Base-by-base conservation (phyloP, 2,329 filamentous ascomycete genomes). In the Ascochyta rabiei region DNA sequence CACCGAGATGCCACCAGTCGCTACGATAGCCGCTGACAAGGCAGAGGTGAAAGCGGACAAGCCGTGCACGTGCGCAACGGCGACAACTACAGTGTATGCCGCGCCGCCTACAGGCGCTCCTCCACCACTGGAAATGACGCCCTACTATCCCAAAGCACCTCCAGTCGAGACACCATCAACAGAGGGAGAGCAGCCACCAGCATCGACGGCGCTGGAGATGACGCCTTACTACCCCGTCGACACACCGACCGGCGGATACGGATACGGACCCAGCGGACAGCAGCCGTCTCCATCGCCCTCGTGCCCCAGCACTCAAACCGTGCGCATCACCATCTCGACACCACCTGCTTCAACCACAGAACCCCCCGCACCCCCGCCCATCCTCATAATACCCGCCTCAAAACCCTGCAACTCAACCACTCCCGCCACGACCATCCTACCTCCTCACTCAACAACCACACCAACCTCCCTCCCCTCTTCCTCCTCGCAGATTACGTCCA, bases 251-350 rank as follows among this genome's bases (percentile, higher is more conserved):
- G 34, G 34, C 4, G 33, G 33, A 16, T 18, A 35, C 16, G 13
- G 15, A 5, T 35, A 16, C 15, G 33, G 16, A 4, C 15, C 37
- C 4, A 12, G 7, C 34, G 35, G 7, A 13, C 35, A 38, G 7
- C 28, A 33, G 13, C 33, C 42, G 13, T 1, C 34, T 7, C 34
- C 44, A 13, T 45, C 51, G 2, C 40, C 45, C 2, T 18, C 26
- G 3, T 54, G 51, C 21, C 35, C 28, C 6, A 49, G 9, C 26
- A 30, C 33, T 2, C 15, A 38, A 13, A 54, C 51, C 0, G 13
- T 54, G 10, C 51, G 51, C 34, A 41, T 54, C 40, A 54, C 51
- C 9, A 39, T 54, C 35, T 54, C 50, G n/a, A 53, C 37, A 4
- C n/a, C 44, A 8, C 24, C 50, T 4, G 31, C 26, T 3, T 15